Conservation (phyloP, 768 basidiomycete genomes). For the Lactarius tabidus region DNA sequence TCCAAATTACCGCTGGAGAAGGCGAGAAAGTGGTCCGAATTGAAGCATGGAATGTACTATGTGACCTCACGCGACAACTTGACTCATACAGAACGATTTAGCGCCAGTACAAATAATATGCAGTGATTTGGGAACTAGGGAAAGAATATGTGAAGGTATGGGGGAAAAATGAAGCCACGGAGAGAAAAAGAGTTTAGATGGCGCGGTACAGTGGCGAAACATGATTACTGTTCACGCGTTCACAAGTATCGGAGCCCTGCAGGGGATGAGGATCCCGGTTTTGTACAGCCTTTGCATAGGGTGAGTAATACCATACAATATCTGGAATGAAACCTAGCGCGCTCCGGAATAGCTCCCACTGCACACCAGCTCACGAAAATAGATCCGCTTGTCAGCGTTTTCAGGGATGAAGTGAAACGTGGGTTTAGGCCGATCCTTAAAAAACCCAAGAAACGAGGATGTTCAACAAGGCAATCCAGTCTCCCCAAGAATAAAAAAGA, state of each 20-base stretch:
- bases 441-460: neutral
- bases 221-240: slow-evolving; percentile 42
- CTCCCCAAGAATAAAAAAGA: neutral
- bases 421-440: slow-evolving; percentile 95
- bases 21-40: slow-evolving; percentile 3
- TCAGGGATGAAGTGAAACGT: slow-evolving; percentile 85
- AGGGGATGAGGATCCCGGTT: slow-evolving; percentile 95
- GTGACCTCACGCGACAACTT: neutral
- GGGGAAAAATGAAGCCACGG: slow-evolving; percentile 6
- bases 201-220: neutral
- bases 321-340: slow-evolving; percentile 25
- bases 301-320: slow-evolving; percentile 3
- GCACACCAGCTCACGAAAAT: slow-evolving; percentile 94
- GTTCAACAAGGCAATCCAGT: neutral
- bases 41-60: slow-evolving; percentile 6
- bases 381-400: slow-evolving; percentile 84
- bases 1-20: too few relatives aligned
- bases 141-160: neutral
- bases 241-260: slow-evolving; percentile 43
- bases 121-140: slow-evolving; percentile 12
- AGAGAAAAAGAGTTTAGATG: neutral
- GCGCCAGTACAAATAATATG: slow-evolving; percentile 4
- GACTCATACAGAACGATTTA: slow-evolving; percentile 13
- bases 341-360: slow-evolving; percentile 89
- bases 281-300: slow-evolving; percentile 67